phyloP scores from a whole-genome alignment of 306 rosid species.

The Begonia fuchsioides region DNA sequence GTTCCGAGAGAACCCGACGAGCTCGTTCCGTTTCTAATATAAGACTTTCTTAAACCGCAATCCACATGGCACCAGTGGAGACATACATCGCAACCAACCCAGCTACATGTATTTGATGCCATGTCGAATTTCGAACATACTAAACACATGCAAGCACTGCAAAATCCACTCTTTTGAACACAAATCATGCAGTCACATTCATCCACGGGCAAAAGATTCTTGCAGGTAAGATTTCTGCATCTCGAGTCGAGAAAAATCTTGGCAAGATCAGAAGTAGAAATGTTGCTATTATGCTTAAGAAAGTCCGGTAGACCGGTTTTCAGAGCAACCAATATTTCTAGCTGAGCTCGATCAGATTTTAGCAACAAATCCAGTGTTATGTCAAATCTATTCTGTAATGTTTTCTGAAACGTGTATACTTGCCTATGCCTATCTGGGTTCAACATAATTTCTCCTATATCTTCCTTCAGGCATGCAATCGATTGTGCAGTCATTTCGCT shows the following conservation, averaged over 20 bases:
- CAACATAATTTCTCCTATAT: constrained; percentile 47
- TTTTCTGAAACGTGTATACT: constrained; percentile 42
- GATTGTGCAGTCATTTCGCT: constrained; percentile 58
- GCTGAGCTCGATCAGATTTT: constrained; percentile 59
- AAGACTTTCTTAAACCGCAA: constrained; percentile 75
- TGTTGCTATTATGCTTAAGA: constrained; percentile 34
- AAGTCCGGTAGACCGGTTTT: constrained; percentile 58
- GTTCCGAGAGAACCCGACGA: constrained; percentile 45
- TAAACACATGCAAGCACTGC: constrained; percentile 94
- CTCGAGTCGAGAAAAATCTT: constrained; percentile 64
- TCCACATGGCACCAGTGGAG: constrained; percentile 97
- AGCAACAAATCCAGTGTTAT: constrained; percentile 46
- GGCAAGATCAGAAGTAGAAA: constrained; percentile 54
- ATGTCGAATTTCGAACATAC: constrained; percentile 85
- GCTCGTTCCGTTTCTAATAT: constrained; percentile 76
- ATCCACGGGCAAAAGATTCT: constrained; percentile 68
- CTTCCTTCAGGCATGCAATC: constrained; percentile 42
- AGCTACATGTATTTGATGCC: constrained; percentile 84
- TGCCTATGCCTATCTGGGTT: constrained; percentile 54
- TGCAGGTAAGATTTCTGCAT: constrained; percentile 65
- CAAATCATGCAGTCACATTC: constrained; percentile 98
- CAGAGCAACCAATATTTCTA: constrained; percentile 80
- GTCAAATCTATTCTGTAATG: constrained; percentile 63
- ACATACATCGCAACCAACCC: constrained; percentile 99
- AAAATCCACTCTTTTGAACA: constrained; percentile 76